Conservation (phyloP, 352 stramenopile genomes). For the Thalassiosira mediterranea region DNA sequence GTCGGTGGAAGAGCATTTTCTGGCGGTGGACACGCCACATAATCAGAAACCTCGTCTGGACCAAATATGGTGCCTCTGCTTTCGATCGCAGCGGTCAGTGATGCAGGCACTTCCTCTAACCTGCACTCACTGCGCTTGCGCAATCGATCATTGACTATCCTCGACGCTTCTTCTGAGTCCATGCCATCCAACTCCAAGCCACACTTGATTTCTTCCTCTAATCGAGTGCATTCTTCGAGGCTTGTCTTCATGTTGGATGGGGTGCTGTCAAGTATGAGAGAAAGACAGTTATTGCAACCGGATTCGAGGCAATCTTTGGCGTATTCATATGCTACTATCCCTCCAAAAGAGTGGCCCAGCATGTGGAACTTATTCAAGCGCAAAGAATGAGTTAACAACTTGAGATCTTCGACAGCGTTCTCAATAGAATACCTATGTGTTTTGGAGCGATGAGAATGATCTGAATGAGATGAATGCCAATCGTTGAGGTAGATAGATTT, state of each 20-base stretch:
- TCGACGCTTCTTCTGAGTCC: conserved; percentile 34
- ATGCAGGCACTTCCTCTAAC: conserved; percentile 44
- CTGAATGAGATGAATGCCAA: no score
- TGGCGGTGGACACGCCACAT: conserved; percentile 31
- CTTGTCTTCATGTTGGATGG: conserved; percentile 57
- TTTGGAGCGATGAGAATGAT: no score
- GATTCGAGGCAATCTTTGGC: conserved; percentile 25
- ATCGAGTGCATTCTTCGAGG: conserved; percentile 27
- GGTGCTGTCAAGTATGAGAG: conserved; percentile 49
- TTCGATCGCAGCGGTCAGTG: conserved; percentile 56
- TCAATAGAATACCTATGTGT: conserved; percentile 56
- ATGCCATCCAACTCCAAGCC: no score
- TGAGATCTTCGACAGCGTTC: conserved; percentile 60
- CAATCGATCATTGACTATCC: conserved; percentile 41
- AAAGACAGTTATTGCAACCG: conserved; percentile 20
- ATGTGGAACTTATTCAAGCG: conserved; percentile 69
- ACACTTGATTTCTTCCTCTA: conserved; percentile 48
- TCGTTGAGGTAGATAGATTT: no score
- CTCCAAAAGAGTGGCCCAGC: conserved; percentile 75
- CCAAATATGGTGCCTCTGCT: conserved; percentile 39
- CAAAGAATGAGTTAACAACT: conserved; percentile 50
- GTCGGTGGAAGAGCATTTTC: conserved; percentile 24
- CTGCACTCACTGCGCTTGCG: conserved; percentile 65
- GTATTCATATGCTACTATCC: conserved; percentile 73
- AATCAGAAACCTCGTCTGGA: conserved; percentile 50